Base-by-base conservation (phyloP, 129 eudicot species). In the Pulicaria dysenterica region DNA sequence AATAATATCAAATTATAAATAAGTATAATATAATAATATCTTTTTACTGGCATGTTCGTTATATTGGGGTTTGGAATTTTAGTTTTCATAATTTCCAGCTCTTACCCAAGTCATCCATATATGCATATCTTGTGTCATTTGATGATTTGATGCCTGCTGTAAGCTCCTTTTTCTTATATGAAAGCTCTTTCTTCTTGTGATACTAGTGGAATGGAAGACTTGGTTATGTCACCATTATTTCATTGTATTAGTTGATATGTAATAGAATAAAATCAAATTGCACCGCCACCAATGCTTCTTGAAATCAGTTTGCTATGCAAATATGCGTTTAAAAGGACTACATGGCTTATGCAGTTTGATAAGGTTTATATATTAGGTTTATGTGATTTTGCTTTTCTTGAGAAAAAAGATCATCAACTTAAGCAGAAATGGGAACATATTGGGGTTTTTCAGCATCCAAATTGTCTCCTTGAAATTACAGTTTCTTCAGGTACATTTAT, bases 401-500 rank as follows among this genome's bases (percentile, higher is more conserved):
- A 6, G 47, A 59, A 41, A 19, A 5, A 40, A 69, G 62, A 5
- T 39, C 34, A 34, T 53, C 48, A 44, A 11, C 58, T 36, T 66
- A 17, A 53, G 24, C 31, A 60, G 38, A 58, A n/a, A 3, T 24
- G 15, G 70, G 17, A 73, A 31, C 58, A 57, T 39, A 73, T 16
- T 8, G 5, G 47, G 61, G 76, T 19, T 60, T 56, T 69, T 69
- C 6, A 24, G 58, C 58, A 60, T 61, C 58, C 61, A 41, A 50
- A 41, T 61, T n/a, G 76, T 69, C 62, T 44, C 41, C 63, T 38
- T 58, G 51, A 68, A 31, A 47, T 49, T 12, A 58, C 63, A 46
- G 24, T 36, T 69, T 50, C 71, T 50, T 59, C 69, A 70, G 81
- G 81, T 77, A 69, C 46, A 49, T 69, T 67, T 61, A 24, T 55